Percentiles rank a stretch among this genome's conserved stretches.
phyloP scores from a whole-genome alignment of 768 basidiomycete species.

The Tylopilus rubrobrunneus region DNA sequence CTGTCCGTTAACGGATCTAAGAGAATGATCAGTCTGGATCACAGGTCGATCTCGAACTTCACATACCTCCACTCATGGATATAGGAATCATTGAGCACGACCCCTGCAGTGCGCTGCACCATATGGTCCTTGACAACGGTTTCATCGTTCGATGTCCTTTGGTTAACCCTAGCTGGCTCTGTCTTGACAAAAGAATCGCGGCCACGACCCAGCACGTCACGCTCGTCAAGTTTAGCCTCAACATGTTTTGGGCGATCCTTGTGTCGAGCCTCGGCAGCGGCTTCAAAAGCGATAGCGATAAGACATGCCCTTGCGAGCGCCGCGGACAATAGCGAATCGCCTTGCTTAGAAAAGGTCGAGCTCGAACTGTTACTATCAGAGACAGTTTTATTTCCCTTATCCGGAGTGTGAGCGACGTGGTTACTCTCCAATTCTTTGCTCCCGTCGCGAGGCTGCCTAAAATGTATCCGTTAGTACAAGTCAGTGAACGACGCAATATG shows the following conservation, averaged over 20 bases:
- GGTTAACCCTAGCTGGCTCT: not conserved
- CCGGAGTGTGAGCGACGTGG: not conserved
- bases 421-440: not conserved
- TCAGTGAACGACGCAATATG: not conserved
- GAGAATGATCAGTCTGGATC: not conserved
- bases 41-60: not conserved
- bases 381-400: not conserved
- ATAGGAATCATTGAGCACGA: not conserved
- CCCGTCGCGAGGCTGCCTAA: not conserved
- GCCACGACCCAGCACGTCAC: not conserved
- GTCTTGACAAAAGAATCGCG: not conserved
- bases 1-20: not conserved
- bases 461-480: not conserved
- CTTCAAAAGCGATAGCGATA: conserved; percentile 11
- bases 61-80: not conserved
- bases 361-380: not conserved
- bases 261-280: conserved; percentile 1
- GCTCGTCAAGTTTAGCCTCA: not conserved
- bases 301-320: conserved; percentile 9
- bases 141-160: not conserved
- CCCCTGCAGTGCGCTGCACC: not conserved
- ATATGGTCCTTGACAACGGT: not conserved
- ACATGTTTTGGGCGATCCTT: conserved; percentile 1
- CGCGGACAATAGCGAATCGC: conserved; percentile 9
- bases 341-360: conserved; percentile 3